These are phyloP conservation scores for Psilocybe sp. DNA, from an alignment of 768 basidiomycete genomes.

Conservation along the genomic window DNA sequence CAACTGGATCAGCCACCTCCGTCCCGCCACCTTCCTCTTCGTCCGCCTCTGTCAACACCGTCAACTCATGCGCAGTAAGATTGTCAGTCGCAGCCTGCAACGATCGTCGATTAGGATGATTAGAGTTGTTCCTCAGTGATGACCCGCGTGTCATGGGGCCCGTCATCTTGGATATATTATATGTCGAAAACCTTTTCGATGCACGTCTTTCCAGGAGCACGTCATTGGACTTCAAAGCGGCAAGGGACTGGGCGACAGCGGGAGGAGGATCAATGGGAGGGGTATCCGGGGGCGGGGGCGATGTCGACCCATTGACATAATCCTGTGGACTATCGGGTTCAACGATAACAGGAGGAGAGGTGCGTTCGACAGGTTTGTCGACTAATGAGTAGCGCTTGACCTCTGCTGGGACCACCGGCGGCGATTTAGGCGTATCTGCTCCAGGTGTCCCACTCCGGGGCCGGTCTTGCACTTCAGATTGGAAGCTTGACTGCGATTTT, in stretches of 20 bases:
- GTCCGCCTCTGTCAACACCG: slow-evolving; percentile 71
- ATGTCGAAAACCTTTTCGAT: slow-evolving; percentile 93
- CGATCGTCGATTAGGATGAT: slow-evolving; percentile 61
- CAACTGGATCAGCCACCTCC: slow-evolving; percentile 12
- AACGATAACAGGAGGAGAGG: slow-evolving; percentile 46
- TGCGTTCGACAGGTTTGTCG: slow-evolving; percentile 56
- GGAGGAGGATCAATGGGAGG: slow-evolving; percentile 39
- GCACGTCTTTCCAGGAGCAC: slow-evolving; percentile 80
- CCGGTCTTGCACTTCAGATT: slow-evolving; percentile 5
- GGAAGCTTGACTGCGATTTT: slow-evolving; percentile 9
- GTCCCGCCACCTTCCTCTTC: slow-evolving; percentile 44
- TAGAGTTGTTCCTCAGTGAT: slow-evolving; percentile 33
- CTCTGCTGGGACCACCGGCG: slow-evolving; percentile 53
- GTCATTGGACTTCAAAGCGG: slow-evolving; percentile 85
- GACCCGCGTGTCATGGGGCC: slow-evolving; percentile 50
- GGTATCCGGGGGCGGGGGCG: slow-evolving; percentile 30
- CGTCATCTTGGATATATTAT: slow-evolving; percentile 93
- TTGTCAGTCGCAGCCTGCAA: slow-evolving; percentile 54
- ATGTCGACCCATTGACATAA: slow-evolving; percentile 22
- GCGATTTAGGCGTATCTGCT: slow-evolving; percentile 20
- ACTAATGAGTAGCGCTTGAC: slow-evolving; percentile 80
- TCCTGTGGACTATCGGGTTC: slow-evolving; percentile 47
- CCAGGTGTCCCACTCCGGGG: slow-evolving; percentile 16
- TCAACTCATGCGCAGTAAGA: slow-evolving; percentile 69
- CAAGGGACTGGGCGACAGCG: slow-evolving; percentile 77